Percentiles rank a stretch among this genome's conserved stretches.
These are phyloP conservation scores for Alternaria gaisen DNA, from an alignment of 2,329 filamentous ascomycete genomes.

Conservation along the genomic window DNA sequence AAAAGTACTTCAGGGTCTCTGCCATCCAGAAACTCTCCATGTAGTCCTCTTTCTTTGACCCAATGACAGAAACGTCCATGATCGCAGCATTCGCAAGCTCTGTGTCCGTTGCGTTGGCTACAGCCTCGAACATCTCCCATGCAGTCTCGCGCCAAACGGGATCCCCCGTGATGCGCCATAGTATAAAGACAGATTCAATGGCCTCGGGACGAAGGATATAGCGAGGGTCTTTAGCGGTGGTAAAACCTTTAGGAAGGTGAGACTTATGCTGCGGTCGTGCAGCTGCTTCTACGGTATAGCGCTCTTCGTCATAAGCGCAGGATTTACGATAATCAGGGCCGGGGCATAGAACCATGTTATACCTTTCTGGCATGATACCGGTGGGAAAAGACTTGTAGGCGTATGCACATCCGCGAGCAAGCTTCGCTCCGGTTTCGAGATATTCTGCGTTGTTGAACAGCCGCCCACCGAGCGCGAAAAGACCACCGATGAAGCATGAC, in stretches of 20 bases:
- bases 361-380: conserved; percentile 69
- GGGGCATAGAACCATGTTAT: conserved; percentile 61
- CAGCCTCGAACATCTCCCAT: conserved; percentile 59
- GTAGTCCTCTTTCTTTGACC: conserved; percentile 42
- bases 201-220: conserved; percentile 64
- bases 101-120: conserved; percentile 53
- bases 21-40: conserved; percentile 60
- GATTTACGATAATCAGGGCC: conserved; percentile 40
- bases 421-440: conserved; percentile 63
- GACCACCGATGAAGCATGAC: conserved; percentile 68
- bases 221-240: conserved; percentile 50
- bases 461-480: conserved; percentile 67
- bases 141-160: conserved; percentile 54
- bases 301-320: conserved; percentile 61
- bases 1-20: conserved; percentile 62
- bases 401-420: conserved; percentile 70
- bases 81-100: conserved; percentile 56
- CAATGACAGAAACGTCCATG: conserved; percentile 50
- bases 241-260: conserved; percentile 58
- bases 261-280: conserved; percentile 33
- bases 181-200: conserved; percentile 67
- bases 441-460: conserved; percentile 63
- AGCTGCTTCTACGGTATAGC: conserved; percentile 24
- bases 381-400: conserved; percentile 64
- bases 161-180: conserved; percentile 67